Evolutionary conservation across 1,139 yeast genomes (phyloP).

Genomic region (Magnusiomyces fungicola): DNA sequence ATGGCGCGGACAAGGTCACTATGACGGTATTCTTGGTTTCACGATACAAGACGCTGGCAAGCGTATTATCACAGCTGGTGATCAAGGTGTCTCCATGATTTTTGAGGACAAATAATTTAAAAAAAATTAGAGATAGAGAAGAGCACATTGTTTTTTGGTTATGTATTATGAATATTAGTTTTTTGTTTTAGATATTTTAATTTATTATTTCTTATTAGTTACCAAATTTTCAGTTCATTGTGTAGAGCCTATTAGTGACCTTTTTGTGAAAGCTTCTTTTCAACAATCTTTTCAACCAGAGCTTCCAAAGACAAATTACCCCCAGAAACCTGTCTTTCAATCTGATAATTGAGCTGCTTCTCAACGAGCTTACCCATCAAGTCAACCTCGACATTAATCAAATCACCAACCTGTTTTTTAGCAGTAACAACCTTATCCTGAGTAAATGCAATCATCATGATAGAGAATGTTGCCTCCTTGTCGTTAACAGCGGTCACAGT

Average conservation of each 20-base stretch:
- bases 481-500: slow-evolving; percentile 75
- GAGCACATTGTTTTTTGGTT: not conserved
- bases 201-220: no score
- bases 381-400: slow-evolving; percentile 89
- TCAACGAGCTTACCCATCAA: slow-evolving; percentile 87
- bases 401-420: slow-evolving; percentile 50
- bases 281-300: slow-evolving; percentile 47
- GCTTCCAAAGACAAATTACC: slow-evolving; percentile 33
- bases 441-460: slow-evolving; percentile 89
- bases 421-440: slow-evolving; percentile 77
- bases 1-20: slow-evolving; percentile 83
- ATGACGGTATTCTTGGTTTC: slow-evolving; percentile 88
- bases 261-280: not conserved
- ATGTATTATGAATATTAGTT: not conserved
- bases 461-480: slow-evolving; percentile 52
- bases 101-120: slow-evolving; percentile 40
- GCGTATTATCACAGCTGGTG: slow-evolving; percentile 89
- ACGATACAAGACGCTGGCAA: slow-evolving; percentile 55
- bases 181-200: not conserved
- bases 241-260: not conserved
- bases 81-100: slow-evolving; percentile 86
- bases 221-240: no score
- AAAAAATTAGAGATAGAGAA: no score
- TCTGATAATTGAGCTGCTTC: slow-evolving; percentile 66
- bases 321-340: slow-evolving; percentile 34